A percentile compares a stretch with the other conserved stretches of the same genome.
Conservation (phyloP, 768 basidiomycete genomes). For the Rhodotorula taiwanensis region DNA sequence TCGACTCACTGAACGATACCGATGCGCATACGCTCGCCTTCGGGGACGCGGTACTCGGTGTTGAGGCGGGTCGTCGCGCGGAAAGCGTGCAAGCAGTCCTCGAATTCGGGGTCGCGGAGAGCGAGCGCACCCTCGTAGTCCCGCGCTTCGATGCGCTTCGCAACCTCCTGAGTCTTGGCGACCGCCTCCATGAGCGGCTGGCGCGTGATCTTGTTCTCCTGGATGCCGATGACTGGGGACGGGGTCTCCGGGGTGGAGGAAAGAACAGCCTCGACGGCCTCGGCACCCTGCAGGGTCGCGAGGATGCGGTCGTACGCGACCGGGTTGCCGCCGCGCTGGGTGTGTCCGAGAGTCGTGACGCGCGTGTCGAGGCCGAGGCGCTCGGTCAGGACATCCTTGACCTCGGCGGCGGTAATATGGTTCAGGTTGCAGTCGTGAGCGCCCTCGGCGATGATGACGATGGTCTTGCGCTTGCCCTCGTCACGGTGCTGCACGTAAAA, state of each 20-base stretch:
- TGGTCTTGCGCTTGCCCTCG: conserved; percentile 92
- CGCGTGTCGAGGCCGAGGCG: conserved; percentile 86
- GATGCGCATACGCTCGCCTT: conserved; percentile 46
- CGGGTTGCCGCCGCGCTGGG: conserved; percentile 87
- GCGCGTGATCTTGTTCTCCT: conserved; percentile 89
- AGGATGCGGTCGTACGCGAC: conserved; percentile 88
- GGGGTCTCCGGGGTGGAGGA: conserved; percentile 80
- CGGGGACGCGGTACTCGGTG: conserved; percentile 54
- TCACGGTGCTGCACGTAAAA: conserved; percentile 68
- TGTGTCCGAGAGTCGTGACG: conserved; percentile 94
- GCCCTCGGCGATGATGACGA: conserved; percentile 96
- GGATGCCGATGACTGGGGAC: conserved; percentile 93
- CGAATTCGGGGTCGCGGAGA: conserved; percentile 84
- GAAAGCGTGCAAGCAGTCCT: conserved; percentile 81
- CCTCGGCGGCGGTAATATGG: conserved; percentile 83
- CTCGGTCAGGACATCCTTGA: conserved; percentile 81
- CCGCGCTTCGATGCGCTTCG: conserved; percentile 68
- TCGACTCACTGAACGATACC: conserved; percentile 48
- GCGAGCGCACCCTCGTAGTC: conserved; percentile 83
- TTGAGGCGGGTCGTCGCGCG: conserved; percentile 61
- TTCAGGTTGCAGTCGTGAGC: conserved; percentile 80
- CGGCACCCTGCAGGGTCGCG: conserved; percentile 91
- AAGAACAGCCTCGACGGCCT: conserved; percentile 82
- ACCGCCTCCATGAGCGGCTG: conserved; percentile 92
- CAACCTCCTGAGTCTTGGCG: conserved; percentile 78